These are phyloP conservation scores for Decorospora gaudefroyi DNA, from an alignment of 2,329 filamentous ascomycete genomes.

Conservation along the genomic window DNA sequence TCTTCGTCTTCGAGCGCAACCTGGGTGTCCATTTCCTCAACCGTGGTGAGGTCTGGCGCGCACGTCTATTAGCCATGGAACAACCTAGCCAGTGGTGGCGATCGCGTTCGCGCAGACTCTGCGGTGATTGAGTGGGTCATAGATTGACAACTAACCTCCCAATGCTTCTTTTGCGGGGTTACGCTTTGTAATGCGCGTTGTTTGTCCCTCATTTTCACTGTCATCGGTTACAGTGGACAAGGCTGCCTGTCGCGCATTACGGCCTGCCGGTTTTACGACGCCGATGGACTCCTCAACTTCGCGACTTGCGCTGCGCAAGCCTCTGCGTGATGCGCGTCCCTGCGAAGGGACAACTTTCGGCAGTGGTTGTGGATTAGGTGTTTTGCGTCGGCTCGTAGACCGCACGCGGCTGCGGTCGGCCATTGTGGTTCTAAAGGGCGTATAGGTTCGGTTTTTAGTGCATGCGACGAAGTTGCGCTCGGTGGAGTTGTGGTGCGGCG, in stretches of 20 bases:
- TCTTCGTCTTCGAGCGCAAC: slow-evolving; percentile 24
- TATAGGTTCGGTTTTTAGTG: slow-evolving; percentile 1
- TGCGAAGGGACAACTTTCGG: slow-evolving; percentile 25
- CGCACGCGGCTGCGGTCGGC: slow-evolving; percentile 41
- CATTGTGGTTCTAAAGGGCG: slow-evolving; percentile 27
- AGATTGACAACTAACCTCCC: slow-evolving; percentile 34
- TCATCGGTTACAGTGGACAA: slow-evolving; percentile 34
- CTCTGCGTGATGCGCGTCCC: slow-evolving; percentile 36
- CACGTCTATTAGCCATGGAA: slow-evolving; percentile 16
- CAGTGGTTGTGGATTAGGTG: slow-evolving; percentile 38
- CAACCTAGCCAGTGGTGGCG: not conserved
- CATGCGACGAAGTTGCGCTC: slow-evolving; percentile 15
- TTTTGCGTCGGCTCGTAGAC: slow-evolving; percentile 42
- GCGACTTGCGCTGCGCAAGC: slow-evolving; percentile 49
- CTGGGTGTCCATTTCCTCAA: slow-evolving; percentile 40
- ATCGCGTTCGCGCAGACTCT: not conserved
- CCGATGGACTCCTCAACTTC: slow-evolving; percentile 37
- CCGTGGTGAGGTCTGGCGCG: slow-evolving; percentile 40
- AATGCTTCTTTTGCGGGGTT: slow-evolving; percentile 29
- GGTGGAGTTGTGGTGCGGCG: slow-evolving; percentile 2
- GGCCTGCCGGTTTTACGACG: slow-evolving; percentile 27
- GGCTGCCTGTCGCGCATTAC: slow-evolving; percentile 37
- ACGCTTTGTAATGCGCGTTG: slow-evolving; percentile 28
- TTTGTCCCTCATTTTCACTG: slow-evolving; percentile 23
- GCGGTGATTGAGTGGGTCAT: not conserved